phyloP scores from a whole-genome alignment of 2,329 filamentous ascomycete genomes.

The Xylaria sp. region DNA sequence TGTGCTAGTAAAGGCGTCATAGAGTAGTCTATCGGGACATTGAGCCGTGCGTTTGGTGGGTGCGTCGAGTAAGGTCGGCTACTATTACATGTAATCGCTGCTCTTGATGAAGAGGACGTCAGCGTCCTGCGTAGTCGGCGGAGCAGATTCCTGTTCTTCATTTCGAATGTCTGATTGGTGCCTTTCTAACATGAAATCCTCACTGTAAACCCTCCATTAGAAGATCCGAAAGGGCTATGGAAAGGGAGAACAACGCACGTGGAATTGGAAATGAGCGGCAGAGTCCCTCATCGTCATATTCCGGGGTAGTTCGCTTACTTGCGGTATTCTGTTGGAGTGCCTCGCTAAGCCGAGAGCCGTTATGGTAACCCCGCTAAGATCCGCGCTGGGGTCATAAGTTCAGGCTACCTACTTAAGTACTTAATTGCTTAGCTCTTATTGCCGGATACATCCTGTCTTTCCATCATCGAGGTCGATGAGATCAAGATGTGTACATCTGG shows the following conservation, averaged over 20 bases:
- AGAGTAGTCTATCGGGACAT: slow-evolving; percentile 86
- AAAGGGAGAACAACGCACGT: not conserved
- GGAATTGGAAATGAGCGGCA: slow-evolving; percentile 2
- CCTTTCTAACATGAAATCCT: slow-evolving; percentile 18
- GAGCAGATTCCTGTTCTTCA: slow-evolving; percentile 35
- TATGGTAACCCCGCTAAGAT: slow-evolving; percentile 26
- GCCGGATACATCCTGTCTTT: no score
- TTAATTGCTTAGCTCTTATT: no score
- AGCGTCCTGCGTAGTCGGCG: slow-evolving; percentile 32
- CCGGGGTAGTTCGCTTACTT: slow-evolving; percentile 36
- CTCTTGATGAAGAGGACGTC: slow-evolving; percentile 24
- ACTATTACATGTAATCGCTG: not conserved
- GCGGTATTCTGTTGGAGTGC: slow-evolving; percentile 32
- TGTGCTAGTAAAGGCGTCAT: slow-evolving; percentile 83
- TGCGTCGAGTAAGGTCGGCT: slow-evolving; percentile 57
- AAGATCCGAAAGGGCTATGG: not conserved
- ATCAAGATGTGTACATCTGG: no score
- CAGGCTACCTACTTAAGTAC: no score
- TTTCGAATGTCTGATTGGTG: slow-evolving; percentile 22
- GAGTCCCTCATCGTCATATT: slow-evolving; percentile 32
- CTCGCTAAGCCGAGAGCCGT: slow-evolving; percentile 1
- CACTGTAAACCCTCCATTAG: slow-evolving; percentile 22
- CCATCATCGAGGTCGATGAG: no score
- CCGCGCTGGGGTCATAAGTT: slow-evolving; percentile 10
- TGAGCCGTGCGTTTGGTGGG: slow-evolving; percentile 70